Evolutionary conservation across 768 basidiomycete species (phyloP).

Genomic region (Pleurotus salmoneostramineus): DNA sequence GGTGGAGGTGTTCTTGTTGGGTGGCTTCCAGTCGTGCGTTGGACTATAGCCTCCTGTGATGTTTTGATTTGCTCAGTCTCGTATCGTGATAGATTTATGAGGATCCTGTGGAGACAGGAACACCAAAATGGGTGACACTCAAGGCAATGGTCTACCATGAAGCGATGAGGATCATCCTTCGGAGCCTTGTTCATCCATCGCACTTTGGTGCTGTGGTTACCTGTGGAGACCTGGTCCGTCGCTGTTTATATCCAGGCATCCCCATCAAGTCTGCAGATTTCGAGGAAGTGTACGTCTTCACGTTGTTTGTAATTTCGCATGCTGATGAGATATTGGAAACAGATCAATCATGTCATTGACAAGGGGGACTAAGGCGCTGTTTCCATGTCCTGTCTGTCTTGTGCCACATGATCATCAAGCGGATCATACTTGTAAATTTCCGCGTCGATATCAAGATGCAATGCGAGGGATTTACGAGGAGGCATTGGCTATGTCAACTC

Average conservation of each 20-base stretch:
- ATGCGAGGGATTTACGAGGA: conserved; percentile 12
- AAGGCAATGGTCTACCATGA: conserved; percentile 35
- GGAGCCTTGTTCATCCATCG: conserved; percentile 15
- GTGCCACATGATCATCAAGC: conserved; percentile 23
- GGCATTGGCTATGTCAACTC: conserved; percentile 10
- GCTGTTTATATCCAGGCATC: conserved; percentile 29
- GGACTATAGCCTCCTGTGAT: background rate
- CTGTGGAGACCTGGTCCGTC: conserved; percentile 23
- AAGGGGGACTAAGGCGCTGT: conserved; percentile 19
- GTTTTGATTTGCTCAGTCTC: background rate
- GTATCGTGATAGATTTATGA: conserved; percentile 27
- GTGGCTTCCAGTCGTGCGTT: conserved; percentile 32
- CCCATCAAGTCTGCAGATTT: conserved; percentile 38
- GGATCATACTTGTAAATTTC: conserved; percentile 15
- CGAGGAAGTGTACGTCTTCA: conserved; percentile 38
- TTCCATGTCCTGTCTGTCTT: conserved; percentile 34
- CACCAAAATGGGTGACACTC: conserved; percentile 23
- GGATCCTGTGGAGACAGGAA: conserved; percentile 22
- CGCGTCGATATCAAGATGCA: conserved; percentile 12
- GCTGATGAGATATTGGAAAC: background rate
- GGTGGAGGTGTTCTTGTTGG: conserved; percentile 33
- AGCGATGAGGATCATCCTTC: conserved; percentile 26
- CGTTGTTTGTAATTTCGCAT: background rate
- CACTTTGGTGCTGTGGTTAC: conserved; percentile 16
- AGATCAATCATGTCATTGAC: conserved; percentile 37